Conservation (phyloP, 306 rosid species). For the Prinsepia uniflora region DNA sequence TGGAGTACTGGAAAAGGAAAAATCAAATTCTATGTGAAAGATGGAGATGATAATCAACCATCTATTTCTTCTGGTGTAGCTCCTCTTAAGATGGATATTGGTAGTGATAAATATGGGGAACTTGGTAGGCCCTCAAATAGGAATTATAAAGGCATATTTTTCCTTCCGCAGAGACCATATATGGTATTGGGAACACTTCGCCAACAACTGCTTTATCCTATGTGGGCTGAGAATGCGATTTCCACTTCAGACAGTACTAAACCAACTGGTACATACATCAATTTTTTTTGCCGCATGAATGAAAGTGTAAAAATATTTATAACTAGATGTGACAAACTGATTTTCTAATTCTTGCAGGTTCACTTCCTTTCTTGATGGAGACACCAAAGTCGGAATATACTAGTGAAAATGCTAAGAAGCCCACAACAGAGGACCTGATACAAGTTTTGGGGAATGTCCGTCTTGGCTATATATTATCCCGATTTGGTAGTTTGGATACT, state of each 20-base stretch:
- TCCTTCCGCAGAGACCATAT: slow-evolving; percentile 95
- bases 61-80: slow-evolving; percentile 35
- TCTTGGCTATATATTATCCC: slow-evolving; percentile 69
- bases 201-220: slow-evolving; percentile 90
- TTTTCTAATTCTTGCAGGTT: slow-evolving; percentile 37
- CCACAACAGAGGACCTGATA: slow-evolving; percentile 66
- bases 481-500: slow-evolving; percentile 65
- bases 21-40: slow-evolving; percentile 58
- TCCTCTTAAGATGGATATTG: slow-evolving; percentile 22
- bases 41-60: slow-evolving; percentile 34
- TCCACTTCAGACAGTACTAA: slow-evolving; percentile 32
- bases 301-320: too few relatives aligned
- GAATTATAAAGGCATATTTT: slow-evolving; percentile 57
- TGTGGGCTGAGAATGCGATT: slow-evolving; percentile 60
- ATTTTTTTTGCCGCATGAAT: not conserved
- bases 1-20: slow-evolving; percentile 84
- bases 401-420: slow-evolving; percentile 42
- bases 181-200: slow-evolving; percentile 97
- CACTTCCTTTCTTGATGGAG: slow-evolving; percentile 67
- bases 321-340: slow-evolving; percentile 4
- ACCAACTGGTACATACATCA: slow-evolving; percentile 41
- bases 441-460: slow-evolving; percentile 76
- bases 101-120: slow-evolving; percentile 25
- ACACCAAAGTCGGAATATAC: slow-evolving; percentile 31
- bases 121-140: slow-evolving; percentile 39